Evolutionary conservation across 2,329 filamentous ascomycete genomes (phyloP).

Genomic region (Remersonia thermophila): DNA sequence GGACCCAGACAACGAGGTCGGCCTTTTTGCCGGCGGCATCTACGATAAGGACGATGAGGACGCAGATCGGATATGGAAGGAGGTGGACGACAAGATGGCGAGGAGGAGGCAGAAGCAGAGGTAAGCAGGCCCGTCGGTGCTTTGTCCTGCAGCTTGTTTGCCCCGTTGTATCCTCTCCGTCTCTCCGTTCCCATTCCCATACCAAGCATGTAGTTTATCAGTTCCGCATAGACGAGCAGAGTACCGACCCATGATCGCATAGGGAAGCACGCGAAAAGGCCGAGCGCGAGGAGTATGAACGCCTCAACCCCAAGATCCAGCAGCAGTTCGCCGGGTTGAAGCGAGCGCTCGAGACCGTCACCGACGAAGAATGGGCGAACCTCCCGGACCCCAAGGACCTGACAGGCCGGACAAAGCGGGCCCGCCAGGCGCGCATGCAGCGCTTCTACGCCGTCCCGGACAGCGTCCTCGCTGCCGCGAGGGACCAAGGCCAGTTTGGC

Average conservation of each 20-base stretch:
- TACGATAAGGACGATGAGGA: constrained; percentile 98
- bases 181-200: no score
- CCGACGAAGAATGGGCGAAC: constrained; percentile 93
- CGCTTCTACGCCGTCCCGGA: constrained; percentile 95
- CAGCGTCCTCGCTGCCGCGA: constrained; percentile 79
- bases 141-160: constrained; percentile 12
- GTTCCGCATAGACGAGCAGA: constrained; percentile 55
- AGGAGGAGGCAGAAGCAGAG: constrained; percentile 73
- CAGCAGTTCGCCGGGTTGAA: constrained; percentile 97
- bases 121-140: constrained; percentile 42
- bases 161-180: constrained; percentile 19
- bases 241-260: constrained; percentile 52
- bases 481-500: constrained; percentile 68
- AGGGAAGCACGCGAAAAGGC: constrained; percentile 90
- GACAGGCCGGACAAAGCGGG: constrained; percentile 83
- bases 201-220: constrained; percentile 50
- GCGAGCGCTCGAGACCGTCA: constrained; percentile 72
- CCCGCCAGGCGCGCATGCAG: constrained; percentile 69
- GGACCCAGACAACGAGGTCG: constrained; percentile 94
- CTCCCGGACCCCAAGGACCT: constrained; percentile 93
- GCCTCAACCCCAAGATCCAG: constrained; percentile 95
- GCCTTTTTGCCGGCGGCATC: constrained; percentile 85
- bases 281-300: constrained; percentile 90
- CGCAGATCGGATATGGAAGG: constrained; percentile 88
- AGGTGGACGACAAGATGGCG: constrained; percentile 96